These are phyloP conservation scores for Nicotiana otophora DNA, from an alignment of 257 asterid species.

Conservation along the genomic window DNA sequence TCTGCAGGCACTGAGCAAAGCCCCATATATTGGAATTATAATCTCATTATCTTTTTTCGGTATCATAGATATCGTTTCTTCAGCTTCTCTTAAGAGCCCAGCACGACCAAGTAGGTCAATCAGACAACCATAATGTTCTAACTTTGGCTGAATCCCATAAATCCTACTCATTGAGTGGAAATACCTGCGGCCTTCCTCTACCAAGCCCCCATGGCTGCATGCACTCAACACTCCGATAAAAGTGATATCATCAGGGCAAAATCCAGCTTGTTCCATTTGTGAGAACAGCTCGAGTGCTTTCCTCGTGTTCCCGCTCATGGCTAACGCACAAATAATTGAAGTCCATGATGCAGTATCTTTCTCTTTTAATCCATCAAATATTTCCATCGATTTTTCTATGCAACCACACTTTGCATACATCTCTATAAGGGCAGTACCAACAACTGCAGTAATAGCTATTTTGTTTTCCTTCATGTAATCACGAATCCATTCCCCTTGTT, in stretches of 20 bases:
- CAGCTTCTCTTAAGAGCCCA: conserved; percentile 75
- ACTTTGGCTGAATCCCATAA: conserved; percentile 56
- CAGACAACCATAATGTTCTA: conserved; percentile 77
- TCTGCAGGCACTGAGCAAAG: conserved; percentile 86
- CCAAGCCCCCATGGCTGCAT: conserved; percentile 83
- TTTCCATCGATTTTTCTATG: conserved; percentile 50
- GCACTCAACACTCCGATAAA: conserved; percentile 77
- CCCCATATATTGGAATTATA: conserved; percentile 54
- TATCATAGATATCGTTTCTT: conserved; percentile 36
- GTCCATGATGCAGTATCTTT: conserved; percentile 79
- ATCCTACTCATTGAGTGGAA: conserved; percentile 52
- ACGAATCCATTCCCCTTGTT: conserved; percentile 78
- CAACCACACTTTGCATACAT: conserved; percentile 88
- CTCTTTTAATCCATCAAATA: conserved; percentile 47
- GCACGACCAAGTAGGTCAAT: conserved; percentile 84
- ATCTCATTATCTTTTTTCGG: conserved; percentile 33
- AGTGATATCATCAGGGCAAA: conserved; percentile 69
- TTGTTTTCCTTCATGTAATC: conserved; percentile 42
- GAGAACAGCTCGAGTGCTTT: conserved; percentile 56
- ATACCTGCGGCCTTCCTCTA: conserved; percentile 68
- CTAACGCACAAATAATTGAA: conserved; percentile 57
- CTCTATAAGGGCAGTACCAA: conserved; percentile 79
- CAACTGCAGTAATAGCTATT: conserved; percentile 52
- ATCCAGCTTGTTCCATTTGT: conserved; percentile 55
- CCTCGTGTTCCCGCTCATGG: conserved; percentile 57